Conservation (phyloP, 345 rosid genomes). For the Cardamine chenopodiifolia region DNA sequence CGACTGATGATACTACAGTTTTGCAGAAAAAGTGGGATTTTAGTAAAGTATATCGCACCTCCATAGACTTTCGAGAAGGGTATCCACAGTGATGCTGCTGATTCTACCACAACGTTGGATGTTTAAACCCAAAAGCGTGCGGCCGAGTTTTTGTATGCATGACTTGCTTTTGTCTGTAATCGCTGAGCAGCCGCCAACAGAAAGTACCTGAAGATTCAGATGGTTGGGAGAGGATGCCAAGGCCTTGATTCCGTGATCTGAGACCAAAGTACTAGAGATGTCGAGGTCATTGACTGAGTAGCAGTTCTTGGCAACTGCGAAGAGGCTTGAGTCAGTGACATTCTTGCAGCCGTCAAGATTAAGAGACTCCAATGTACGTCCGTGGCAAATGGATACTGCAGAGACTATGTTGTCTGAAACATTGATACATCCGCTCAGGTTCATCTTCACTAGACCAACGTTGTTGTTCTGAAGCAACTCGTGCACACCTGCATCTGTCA, state of each 20-base stretch:
- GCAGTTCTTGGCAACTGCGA: conserved; percentile 69
- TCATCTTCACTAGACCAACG: conserved; percentile 71
- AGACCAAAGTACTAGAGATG: conserved; percentile 63
- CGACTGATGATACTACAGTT: conserved; percentile 19
- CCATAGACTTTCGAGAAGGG: conserved; percentile 72
- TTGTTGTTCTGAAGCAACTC: conserved; percentile 61
- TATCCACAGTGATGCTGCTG: conserved; percentile 58
- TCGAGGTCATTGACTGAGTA: conserved; percentile 72
- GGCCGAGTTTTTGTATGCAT: conserved; percentile 61
- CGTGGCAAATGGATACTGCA: conserved; percentile 62
- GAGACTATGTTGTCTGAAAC: conserved; percentile 66
- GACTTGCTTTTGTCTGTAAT: conserved; percentile 72
- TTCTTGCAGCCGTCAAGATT: conserved; percentile 81
- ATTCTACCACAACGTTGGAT: conserved; percentile 79
- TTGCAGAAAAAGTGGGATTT: conserved; percentile 48
- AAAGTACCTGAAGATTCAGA: conserved; percentile 79
- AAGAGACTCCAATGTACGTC: conserved; percentile 72
- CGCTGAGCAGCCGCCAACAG: conserved; percentile 69
- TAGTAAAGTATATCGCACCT: conserved; percentile 86
- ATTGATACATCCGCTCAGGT: conserved; percentile 70
- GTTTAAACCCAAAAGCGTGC: conserved; percentile 75
- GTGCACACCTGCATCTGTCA: conserved; percentile 72
- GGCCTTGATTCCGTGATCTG: conserved; percentile 67
- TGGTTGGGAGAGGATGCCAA: conserved; percentile 57
- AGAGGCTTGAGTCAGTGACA: conserved; percentile 69